Evolutionary conservation across 768 basidiomycete genomes (phyloP).

Genomic region (Hydnomerulius pinastri): DNA sequence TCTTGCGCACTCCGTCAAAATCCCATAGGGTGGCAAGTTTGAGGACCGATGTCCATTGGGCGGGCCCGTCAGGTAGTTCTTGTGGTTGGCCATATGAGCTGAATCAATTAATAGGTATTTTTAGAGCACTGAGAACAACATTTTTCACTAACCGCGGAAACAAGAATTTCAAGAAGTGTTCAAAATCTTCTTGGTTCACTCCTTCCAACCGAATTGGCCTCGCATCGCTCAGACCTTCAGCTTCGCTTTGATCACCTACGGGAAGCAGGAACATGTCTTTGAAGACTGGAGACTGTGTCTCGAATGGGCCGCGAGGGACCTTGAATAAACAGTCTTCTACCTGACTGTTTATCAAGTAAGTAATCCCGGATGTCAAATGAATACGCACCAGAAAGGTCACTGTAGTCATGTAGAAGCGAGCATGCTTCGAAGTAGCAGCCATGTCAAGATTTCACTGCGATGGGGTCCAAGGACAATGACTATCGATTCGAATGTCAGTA

Average conservation of each 20-base stretch:
- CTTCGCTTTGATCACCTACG: not conserved
- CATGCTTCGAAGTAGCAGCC: not conserved
- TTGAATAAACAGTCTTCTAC: constrained; percentile 16
- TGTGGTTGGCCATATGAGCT: not conserved
- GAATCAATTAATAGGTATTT: no score
- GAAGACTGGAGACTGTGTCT: constrained; percentile 14
- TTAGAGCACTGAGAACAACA: not conserved
- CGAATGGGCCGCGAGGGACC: constrained; percentile 11
- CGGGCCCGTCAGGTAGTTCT: constrained; percentile 1
- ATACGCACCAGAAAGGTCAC: constrained; percentile 15
- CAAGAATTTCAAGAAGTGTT: constrained; percentile 10
- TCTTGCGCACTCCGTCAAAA: constrained; percentile 17
- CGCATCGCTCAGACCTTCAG: constrained; percentile 13
- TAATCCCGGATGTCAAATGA: no score
- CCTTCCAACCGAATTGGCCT: constrained; percentile 19
- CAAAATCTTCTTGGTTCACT: constrained; percentile 11
- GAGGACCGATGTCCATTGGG: constrained; percentile 38
- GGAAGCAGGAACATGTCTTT: constrained; percentile 15
- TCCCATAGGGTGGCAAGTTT: constrained; percentile 39
- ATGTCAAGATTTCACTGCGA: no score
- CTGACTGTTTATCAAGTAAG: constrained; percentile 1
- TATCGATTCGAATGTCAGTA: no score
- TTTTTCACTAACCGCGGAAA: constrained; percentile 8
- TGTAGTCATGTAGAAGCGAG: constrained; percentile 9
- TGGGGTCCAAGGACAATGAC: no score